phyloP scores from a whole-genome alignment of 2,329 filamentous ascomycete genomes.

The Neonectria neomacrospora region DNA sequence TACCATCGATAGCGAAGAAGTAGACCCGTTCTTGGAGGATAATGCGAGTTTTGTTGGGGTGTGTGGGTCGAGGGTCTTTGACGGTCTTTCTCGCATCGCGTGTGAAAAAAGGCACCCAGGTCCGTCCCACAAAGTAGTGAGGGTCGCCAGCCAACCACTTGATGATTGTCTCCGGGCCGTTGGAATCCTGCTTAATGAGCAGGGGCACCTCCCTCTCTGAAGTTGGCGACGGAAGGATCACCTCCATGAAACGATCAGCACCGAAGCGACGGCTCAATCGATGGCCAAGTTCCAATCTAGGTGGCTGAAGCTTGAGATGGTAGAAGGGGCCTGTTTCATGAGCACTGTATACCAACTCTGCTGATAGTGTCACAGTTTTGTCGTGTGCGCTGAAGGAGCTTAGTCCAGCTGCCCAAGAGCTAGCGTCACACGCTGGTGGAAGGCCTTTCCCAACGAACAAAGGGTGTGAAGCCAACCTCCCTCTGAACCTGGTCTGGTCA shows the following conservation, averaged over 20 bases:
- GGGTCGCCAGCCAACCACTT: slow-evolving; percentile 42
- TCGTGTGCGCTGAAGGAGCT: slow-evolving; percentile 48
- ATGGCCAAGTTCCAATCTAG: slow-evolving; percentile 61
- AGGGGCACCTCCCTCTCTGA: slow-evolving; percentile 42
- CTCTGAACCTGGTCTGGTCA: slow-evolving; percentile 58
- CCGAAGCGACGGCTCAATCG: slow-evolving; percentile 67
- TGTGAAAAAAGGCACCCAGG: slow-evolving; percentile 61
- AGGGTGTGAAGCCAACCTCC: slow-evolving; percentile 51
- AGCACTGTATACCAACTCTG: slow-evolving; percentile 53
- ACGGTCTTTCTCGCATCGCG: slow-evolving; percentile 53
- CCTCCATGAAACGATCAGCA: slow-evolving; percentile 67
- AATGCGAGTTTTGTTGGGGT: slow-evolving; percentile 36
- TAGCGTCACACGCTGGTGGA: slow-evolving; percentile 57
- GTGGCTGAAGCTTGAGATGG: slow-evolving; percentile 57
- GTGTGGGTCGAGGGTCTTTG: slow-evolving; percentile 44
- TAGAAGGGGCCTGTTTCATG: slow-evolving; percentile 55
- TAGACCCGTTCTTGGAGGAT: slow-evolving; percentile 56
- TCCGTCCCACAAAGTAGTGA: slow-evolving; percentile 59
- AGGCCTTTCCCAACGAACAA: slow-evolving; percentile 58
- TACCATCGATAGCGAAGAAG: slow-evolving; percentile 66
- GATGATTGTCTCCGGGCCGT: slow-evolving; percentile 46
- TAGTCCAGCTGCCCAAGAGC: slow-evolving; percentile 60
- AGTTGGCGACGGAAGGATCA: slow-evolving; percentile 60
- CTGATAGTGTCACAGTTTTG: slow-evolving; percentile 57
- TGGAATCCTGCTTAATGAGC: slow-evolving; percentile 47